Base-by-base conservation (phyloP, 140 eudicot genomes). In the Flaveria floridana region DNA sequence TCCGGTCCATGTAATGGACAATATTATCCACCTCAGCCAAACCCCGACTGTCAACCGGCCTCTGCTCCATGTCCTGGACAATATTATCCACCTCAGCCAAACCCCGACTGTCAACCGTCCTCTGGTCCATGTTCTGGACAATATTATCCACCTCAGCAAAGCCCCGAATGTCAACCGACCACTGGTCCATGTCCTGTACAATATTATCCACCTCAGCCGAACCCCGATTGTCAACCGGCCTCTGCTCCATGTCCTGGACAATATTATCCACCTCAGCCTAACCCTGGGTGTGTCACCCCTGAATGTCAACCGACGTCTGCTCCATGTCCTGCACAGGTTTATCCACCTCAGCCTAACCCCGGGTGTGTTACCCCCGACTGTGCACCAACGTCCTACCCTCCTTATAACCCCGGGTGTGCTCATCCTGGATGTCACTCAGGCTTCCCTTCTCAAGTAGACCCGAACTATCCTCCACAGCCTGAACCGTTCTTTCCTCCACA, bases 391-490 rank as follows among this genome's bases (percentile, higher is more conserved):
- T 6, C 7, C 30, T 30, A 26, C 19, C 65, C 75, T 47, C 65
- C 75, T 7, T 7, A 34, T 10, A 21, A 41, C 48, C 75, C 62
- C 0, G 62, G 48, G 37, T 64, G 72, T 2, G 11, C 13, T 9
- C 12, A 16, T 21, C 77, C 77, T 4, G 18, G 55, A 47, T 25
- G 70, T 7, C 37, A 26, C 16, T 65, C 79, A 9, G 14, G 7
- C 20, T 63, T 44, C 23, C 51, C 79, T 59, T 63, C 79, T 13
- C 57, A 28, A 12, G 6, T 50, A 7, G 64, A 23, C n/a, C 62
- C 63, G 4, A 11, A n/a, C 74, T 11, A 76, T n/a, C 68, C 80
- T 39, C 68, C 80, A 19, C 81, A 53, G 26, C 71, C 81, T 0
- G 71, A 18, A 44, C 65, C 59, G 3, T 15, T 46, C 67, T 62